Base-by-base conservation (phyloP, 495 filamentous ascomycete genomes). In the Penicillium maclennaniae region DNA sequence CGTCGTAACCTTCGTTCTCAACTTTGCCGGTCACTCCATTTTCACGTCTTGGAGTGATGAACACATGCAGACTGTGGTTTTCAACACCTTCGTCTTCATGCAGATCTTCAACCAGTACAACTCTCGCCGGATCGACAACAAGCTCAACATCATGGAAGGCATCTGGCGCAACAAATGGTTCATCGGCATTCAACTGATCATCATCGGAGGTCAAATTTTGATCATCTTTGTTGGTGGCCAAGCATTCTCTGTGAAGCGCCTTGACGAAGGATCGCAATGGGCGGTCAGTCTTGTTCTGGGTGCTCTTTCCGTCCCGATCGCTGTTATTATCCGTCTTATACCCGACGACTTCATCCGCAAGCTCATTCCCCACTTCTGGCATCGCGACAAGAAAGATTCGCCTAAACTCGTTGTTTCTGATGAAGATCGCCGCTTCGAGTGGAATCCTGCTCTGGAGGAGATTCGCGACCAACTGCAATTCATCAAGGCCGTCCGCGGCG, bases 51-150 rank as follows among this genome's bases (percentile, higher is more conserved):
- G 88, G 64, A 53, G 58, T 15, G 43, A 53, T 51, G 46, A 58
- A 34, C 45, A 59, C 20, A 68, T 91, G 43, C 68, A 81, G 51
- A 90, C 89, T 1, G 72, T 92, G 37, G 81, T 95, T 21, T 95
- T 95, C 77, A 96, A 95, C 73, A 89, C 87, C 1, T 95, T 92
- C 59, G 88, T 93, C 36, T 96, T 90, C 85, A 92, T 95, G 88
- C 90, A 95, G 58, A 91, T 95, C 58, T 95, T 95, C 80, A 95
- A 96, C 63, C 79, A 89, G 62, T 84, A 88, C 43, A 80, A 76
- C 61, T 88, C 80, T 69, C 87, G 90, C 43, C 87, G 90, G 1
- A 77, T 97, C 15, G 92, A 97, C 65, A 97, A 95, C 73, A 80
- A 82, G 23, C 82, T 93, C 73, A 96, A 96, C 62, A 88, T 96